Evolutionary conservation across 371 early-diverging fungal species (phyloP), one percentile per base, ranked within the genome.

Genomic region (Capniomyces stellatus): DNA sequence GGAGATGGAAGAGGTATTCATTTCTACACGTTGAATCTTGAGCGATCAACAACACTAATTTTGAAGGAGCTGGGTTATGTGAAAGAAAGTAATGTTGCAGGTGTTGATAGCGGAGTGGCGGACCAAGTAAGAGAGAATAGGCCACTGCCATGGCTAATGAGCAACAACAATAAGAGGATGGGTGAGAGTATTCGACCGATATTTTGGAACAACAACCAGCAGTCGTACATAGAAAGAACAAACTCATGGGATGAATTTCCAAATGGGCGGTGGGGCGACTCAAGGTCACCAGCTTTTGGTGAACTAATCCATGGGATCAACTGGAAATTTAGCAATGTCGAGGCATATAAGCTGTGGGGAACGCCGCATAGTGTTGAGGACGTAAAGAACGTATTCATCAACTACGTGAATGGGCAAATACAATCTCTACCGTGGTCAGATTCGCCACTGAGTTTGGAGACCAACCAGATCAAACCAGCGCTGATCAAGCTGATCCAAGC

Each of bases 241-340:
- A 90, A 89, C 59, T 71, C 79, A 22, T 96, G 97, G 97, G 95
- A 97, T 70, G 95, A 94, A 60, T 97, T 89, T 63, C 95, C 94
- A 22, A 97, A 97, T 65, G 97, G 97, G 35, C 83, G 97, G 46
- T 97, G 95, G 97, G 95, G 95, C 35, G 93, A 94, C 61, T 79
- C 92, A 21, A 76, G 93, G 15, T 94, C 94, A 4, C 82, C 87
- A 29, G 90, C 94, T 10, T 96, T 81, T 71, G 94, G 97, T 55
- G 93, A 96, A 54, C 68, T 94, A 57, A 43, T 64, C 41, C 92
- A 89, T 60, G 85, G 90, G 30, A 89, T 84, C 68, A 87, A 89
- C 52, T 76, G 87, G 35, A n/a, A n/a, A n/a, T 74, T 91, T 50
- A 85, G 89, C 55, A 73, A 82, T 47, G 71, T 73, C 22, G 76